phyloP scores from a whole-genome alignment of 345 rosid genomes.

The Rhizophora mangle region DNA sequence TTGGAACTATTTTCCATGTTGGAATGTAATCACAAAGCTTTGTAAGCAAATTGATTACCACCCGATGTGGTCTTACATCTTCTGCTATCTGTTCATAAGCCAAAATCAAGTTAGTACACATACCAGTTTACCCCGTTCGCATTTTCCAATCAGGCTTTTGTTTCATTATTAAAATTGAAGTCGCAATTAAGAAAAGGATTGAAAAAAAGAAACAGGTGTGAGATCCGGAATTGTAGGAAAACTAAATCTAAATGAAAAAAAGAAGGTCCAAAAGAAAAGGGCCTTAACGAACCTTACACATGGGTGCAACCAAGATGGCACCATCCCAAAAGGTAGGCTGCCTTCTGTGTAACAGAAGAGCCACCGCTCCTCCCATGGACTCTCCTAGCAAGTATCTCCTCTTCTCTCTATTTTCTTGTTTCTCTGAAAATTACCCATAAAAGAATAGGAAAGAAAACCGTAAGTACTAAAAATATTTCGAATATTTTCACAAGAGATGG shows the following conservation, averaged over 20 bases:
- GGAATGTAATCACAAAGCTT: constrained; percentile 50
- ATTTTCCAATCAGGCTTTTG: too few species aligned
- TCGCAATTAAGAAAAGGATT: not conserved
- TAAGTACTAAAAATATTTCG: not conserved
- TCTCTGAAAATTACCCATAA: constrained; percentile 33
- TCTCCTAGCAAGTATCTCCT: constrained; percentile 73
- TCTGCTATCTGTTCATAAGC: constrained; percentile 53
- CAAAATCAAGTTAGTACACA: too few species aligned
- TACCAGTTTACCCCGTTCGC: too few species aligned
- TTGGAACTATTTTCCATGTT: constrained; percentile 61
- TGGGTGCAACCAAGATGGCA: constrained; percentile 74
- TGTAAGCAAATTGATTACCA: constrained; percentile 36
- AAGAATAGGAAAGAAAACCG: not conserved
- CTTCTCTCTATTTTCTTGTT: constrained; percentile 50
- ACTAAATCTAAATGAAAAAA: not conserved
- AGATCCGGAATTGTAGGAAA: not conserved
- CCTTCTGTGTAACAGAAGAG: constrained; percentile 53
- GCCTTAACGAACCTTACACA: constrained; percentile 61
- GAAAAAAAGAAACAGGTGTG: not conserved
- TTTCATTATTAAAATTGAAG: not conserved
- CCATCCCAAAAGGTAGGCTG: constrained; percentile 74
- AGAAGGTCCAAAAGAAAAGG: not conserved
- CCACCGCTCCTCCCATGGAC: constrained; percentile 87
- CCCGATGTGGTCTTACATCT: constrained; percentile 51
- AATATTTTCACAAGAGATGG: not conserved